Percentiles rank a stretch among this genome's conserved stretches.
These are phyloP conservation scores for Rutstroemia sp. DNA, from an alignment of 2,329 filamentous ascomycete genomes.

Conservation along the genomic window DNA sequence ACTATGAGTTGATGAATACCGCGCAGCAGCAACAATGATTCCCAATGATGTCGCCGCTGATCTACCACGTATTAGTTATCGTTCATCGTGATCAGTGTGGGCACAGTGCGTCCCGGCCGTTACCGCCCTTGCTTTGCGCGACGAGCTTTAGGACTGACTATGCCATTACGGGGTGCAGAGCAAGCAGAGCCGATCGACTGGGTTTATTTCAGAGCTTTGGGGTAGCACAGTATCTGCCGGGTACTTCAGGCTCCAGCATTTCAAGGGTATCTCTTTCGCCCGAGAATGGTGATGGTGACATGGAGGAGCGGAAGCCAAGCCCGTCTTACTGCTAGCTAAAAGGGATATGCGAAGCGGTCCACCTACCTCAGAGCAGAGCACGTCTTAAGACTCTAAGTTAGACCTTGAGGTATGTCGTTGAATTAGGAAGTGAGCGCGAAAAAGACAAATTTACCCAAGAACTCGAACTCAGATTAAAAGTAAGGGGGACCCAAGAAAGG, in stretches of 20 bases:
- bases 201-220: too few relatives aligned
- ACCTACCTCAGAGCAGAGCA: background rate
- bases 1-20: too few relatives aligned
- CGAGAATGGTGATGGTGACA: background rate
- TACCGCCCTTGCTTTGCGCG: too few relatives aligned
- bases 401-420: background rate
- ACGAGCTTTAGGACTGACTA: too few relatives aligned
- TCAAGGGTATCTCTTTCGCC: background rate
- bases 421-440: background rate
- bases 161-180: too few relatives aligned
- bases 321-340: background rate
- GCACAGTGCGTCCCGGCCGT: too few relatives aligned
- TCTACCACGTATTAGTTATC: background rate
- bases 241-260: background rate
- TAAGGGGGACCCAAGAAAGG: too few relatives aligned
- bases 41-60: too few relatives aligned
- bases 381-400: background rate
- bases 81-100: too few relatives aligned
- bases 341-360: background rate
- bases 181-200: too few relatives aligned
- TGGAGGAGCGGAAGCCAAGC: background rate
- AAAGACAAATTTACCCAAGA: background rate
- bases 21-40: too few relatives aligned
- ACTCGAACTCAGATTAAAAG: too few relatives aligned
- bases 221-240: background rate